A percentile compares a stretch with the other conserved stretches of the same genome.
Evolutionary conservation across 2,329 filamentous ascomycete genomes (phyloP).

Genomic region (Mariannaea elegans): DNA sequence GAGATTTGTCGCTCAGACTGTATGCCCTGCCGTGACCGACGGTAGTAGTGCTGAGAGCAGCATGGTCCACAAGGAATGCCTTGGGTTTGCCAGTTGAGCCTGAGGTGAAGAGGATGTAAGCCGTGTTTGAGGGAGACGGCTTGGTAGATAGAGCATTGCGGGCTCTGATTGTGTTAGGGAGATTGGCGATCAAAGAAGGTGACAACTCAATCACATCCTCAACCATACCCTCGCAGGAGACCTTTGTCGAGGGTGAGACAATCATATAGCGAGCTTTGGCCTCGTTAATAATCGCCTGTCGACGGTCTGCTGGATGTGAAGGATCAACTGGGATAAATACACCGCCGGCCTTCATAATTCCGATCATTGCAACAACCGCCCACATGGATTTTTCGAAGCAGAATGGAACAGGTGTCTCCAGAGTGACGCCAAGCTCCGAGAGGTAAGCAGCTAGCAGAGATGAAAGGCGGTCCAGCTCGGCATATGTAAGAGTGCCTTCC

Average conservation of each 20-base stretch:
- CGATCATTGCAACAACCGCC: slow-evolving; percentile 41
- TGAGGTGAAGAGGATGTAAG: slow-evolving; percentile 62
- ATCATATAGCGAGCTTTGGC: background rate
- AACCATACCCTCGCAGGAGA: background rate
- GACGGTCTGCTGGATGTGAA: slow-evolving; percentile 44
- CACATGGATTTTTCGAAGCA: slow-evolving; percentile 28
- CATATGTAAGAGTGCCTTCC: slow-evolving; percentile 37
- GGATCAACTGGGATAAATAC: slow-evolving; percentile 47
- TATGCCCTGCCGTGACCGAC: background rate
- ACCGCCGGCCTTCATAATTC: slow-evolving; percentile 45
- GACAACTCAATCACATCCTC: background rate
- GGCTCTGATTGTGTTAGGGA: background rate
- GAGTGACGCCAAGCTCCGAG: slow-evolving; percentile 8
- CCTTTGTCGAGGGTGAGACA: background rate
- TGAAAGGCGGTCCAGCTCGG: slow-evolving; percentile 12
- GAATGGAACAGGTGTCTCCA: slow-evolving; percentile 7
- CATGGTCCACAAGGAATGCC: slow-evolving; percentile 51
- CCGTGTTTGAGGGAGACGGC: background rate
- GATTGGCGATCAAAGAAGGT: background rate
- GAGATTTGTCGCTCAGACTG: slow-evolving; percentile 4
- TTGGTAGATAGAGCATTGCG: background rate
- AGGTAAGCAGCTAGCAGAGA: slow-evolving; percentile 5
- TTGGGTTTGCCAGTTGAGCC: slow-evolving; percentile 65
- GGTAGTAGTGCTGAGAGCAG: background rate
- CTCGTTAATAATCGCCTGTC: background rate